Evolutionary conservation across 192 early-diverging fungal genomes (phyloP).

Genomic region (Coemansia sp.): DNA sequence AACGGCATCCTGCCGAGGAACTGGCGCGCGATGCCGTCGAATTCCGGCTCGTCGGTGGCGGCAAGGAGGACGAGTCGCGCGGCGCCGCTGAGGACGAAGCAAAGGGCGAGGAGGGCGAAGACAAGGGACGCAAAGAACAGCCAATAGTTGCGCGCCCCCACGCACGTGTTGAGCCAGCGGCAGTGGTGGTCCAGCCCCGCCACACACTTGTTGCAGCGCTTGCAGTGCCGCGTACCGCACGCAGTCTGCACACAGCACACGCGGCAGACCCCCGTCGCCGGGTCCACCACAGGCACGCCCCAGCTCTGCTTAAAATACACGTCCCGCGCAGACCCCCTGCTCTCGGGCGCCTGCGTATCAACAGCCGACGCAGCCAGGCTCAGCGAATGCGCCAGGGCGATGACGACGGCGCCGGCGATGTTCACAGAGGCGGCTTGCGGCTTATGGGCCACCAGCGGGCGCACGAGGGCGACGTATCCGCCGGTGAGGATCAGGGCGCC

Average conservation of each 20-base stretch:
- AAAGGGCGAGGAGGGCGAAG: constrained; percentile 14
- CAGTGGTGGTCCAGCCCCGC: constrained; percentile 29
- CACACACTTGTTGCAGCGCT: constrained; percentile 56
- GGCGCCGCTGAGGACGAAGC: constrained; percentile 1
- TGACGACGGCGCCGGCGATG: not conserved
- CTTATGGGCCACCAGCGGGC: constrained; percentile 9
- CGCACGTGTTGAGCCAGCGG: constrained; percentile 42
- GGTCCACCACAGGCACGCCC: constrained; percentile 38
- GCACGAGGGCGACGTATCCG: constrained; percentile 20
- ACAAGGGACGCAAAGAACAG: constrained; percentile 32
- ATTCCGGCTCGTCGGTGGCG: constrained; percentile 9
- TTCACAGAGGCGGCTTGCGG: not conserved
- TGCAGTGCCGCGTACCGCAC: constrained; percentile 47
- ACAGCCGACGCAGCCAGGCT: constrained; percentile 27
- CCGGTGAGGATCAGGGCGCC: constrained; percentile 13
- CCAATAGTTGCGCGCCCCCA: constrained; percentile 27
- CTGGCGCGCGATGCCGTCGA: not conserved
- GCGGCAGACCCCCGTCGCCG: constrained; percentile 26
- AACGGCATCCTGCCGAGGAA: not conserved
- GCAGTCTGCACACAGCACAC: constrained; percentile 27
- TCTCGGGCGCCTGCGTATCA: constrained; percentile 24
- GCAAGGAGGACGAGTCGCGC: constrained; percentile 22
- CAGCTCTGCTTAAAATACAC: constrained; percentile 29
- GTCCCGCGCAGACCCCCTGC: constrained; percentile 5
- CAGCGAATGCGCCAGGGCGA: constrained; percentile 1